Base-by-base conservation (phyloP, 169 alveolate species). In the Plasmodium blacklocki region DNA sequence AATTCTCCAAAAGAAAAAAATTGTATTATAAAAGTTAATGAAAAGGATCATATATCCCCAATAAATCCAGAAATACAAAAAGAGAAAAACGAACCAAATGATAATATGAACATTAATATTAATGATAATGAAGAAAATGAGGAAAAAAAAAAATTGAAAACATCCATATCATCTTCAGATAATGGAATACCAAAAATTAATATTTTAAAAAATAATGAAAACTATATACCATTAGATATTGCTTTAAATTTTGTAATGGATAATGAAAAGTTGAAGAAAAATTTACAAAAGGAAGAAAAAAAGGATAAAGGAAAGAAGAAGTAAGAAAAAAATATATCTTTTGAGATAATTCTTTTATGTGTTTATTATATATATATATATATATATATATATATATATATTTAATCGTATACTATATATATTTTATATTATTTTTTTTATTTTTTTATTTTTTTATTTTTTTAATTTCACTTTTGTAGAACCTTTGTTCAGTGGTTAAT, bases 401-500 rank as follows among this genome's bases (percentile, higher is more conserved):
- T 43, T 68, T 45, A 3, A 9, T 39, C 2, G 18, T 14, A 68
- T 39, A n/a, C n/a, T 68, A 14, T 15, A 39, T 14, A 43, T 23
- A 15, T 56, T 29, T 5, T 54, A 8, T 23, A 26, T 54, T 73
- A 18, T 45, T 62, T 19, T 60, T 15, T 59, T 74, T 74, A n/a
- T 62, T 19, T 60, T 15, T 59, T 74, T 74, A n/a, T 50, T 11
- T 39, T n/a, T 63, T 76, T n/a, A 67, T 62, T 47, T 73, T 73
- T 63, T 63, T 19, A 39, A 39, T 39, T 39, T 39, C 47, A 39
- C 72, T 68, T 73, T 68, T 83, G 59, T 67, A 83, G 91, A 73
- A 83, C 91, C 19, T 83, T 83, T 73, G 85, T 71, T 62, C 91
- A 83, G 32, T 83, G 91, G 91, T 43, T 83, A 14, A 67, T 83